Evolutionary conservation across 371 early-diverging fungal species (phyloP), one percentile per base, ranked within the genome.

Genomic region (Lichtheimia ornata): DNA sequence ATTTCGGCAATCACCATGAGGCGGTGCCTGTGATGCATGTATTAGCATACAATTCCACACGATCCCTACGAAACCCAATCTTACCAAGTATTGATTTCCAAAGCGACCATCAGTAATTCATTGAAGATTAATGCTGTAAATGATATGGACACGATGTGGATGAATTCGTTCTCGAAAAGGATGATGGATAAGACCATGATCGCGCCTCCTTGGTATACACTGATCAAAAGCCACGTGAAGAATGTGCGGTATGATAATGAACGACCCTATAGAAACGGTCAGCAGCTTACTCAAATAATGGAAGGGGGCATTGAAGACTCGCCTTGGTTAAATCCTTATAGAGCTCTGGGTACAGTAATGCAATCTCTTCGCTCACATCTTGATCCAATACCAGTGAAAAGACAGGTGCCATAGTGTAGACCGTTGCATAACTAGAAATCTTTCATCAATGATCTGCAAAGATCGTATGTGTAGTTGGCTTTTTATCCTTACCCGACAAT

Each of bases 371-470:
- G 47, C 86, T 84, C 22, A 98, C 91, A 76, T 99, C 99, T 58
- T 85, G 87, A 65, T 96, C 96, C 40, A 95, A 76, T 0, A 99
- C 97, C 40, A 98, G 77, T 12, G 97, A 96, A 59, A 97, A 98
- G 18, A 99, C 96, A 0, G 99, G 99, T 11, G 92, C 93, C 88
- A 96, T 97, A 4, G 99, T 99, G 69, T 96, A 99, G 3, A 97
- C 66, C 9, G 98, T 98, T 14, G 98, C 91, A 77, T 98, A 98
- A 4, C 95, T 89, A 14, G 27, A 51, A 52, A 52, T 15, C 9
- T 47, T 1, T 47, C 17, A 12, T n/a, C 22, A 47, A 17, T 47
- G 11, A 5, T 1, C 27, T 5, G 12, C 52, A 52, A 52, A 6
- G 12, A 15, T 30, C 15, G 9, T 7, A 47, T 6, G 44, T 51